Percentiles rank a stretch among this genome's conserved stretches.
Evolutionary conservation across 163 green algal species (phyloP).

Genomic region (Scenedesmus sp.): DNA sequence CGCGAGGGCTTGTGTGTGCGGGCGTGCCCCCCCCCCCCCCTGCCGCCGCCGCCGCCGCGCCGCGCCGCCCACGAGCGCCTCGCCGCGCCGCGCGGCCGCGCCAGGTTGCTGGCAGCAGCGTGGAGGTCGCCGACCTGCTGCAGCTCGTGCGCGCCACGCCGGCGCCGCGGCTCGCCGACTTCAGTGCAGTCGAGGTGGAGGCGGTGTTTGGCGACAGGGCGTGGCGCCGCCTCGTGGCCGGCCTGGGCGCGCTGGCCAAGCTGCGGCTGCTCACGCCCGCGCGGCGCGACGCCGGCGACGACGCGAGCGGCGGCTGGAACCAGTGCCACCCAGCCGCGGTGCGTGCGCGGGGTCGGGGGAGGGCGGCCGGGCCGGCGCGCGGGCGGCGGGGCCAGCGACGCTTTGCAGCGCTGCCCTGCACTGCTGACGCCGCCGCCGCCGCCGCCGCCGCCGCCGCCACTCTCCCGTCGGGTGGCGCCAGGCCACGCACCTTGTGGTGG

Average conservation of each 20-base stretch:
- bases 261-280: conserved; percentile 31
- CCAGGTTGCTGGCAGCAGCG: conserved; percentile 25
- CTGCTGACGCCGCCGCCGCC: conserved; percentile 1
- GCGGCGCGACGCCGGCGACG: neutral
- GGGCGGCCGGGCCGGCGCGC: too few relatives aligned
- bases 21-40: too few relatives aligned
- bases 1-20: too few relatives aligned
- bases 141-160: neutral
- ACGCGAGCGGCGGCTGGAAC: neutral
- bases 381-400: too few relatives aligned
- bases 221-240: conserved; percentile 20
- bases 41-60: too few relatives aligned
- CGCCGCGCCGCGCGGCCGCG: too few relatives aligned
- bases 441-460: too few relatives aligned
- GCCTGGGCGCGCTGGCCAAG: conserved; percentile 5
- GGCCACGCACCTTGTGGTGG: conserved; percentile 37
- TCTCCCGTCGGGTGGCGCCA: too few relatives aligned
- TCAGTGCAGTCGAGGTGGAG: neutral
- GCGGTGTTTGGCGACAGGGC: conserved; percentile 5
- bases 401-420: too few relatives aligned
- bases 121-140: conserved; percentile 20
- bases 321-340: conserved; percentile 16
- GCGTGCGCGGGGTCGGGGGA: too few relatives aligned
- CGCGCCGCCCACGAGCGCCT: too few relatives aligned
- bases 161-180: neutral